Evolutionary conservation across 2,329 filamentous ascomycete genomes (phyloP).

Genomic region (Bipolaris oryzae): DNA sequence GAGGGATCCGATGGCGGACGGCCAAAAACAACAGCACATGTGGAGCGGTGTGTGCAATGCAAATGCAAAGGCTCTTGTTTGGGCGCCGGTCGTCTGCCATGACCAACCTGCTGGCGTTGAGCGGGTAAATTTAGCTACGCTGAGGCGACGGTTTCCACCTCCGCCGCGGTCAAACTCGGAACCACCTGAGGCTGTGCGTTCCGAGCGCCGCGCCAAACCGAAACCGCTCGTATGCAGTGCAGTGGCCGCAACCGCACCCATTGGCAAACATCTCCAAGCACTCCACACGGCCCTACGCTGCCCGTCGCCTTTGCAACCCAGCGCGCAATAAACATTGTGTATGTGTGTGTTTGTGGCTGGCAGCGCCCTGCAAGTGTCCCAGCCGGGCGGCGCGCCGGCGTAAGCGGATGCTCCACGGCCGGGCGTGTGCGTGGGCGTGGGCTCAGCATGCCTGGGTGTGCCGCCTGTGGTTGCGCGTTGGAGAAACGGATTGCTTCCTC

Average conservation of each 20-base stretch:
- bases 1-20: constrained; percentile 10
- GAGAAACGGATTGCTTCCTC: constrained; percentile 36
- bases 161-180: constrained; percentile 45
- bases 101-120: constrained; percentile 25
- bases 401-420: constrained; percentile 23
- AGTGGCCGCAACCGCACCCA: too few relatives aligned
- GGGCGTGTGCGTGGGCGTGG: too few relatives aligned
- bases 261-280: constrained; percentile 12
- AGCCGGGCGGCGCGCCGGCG: constrained; percentile 28
- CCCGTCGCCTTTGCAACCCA: constrained; percentile 5
- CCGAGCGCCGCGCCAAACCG: constrained; percentile 35
- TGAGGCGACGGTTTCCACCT: constrained; percentile 41
- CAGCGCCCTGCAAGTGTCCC: constrained; percentile 6
- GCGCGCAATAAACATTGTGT: not conserved
- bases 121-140: constrained; percentile 39
- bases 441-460: constrained; percentile 17
- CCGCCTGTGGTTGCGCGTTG: constrained; percentile 14
- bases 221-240: not conserved
- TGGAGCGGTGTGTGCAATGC: constrained; percentile 19
- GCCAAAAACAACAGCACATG: constrained; percentile 2
- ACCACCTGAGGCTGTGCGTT: constrained; percentile 35
- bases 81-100: constrained; percentile 12
- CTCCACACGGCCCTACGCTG: not conserved
- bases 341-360: too few relatives aligned
- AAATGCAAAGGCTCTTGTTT: not conserved